phyloP scores from a whole-genome alignment of 169 alveolate genomes.

The Cryptosporidium ryanae region DNA sequence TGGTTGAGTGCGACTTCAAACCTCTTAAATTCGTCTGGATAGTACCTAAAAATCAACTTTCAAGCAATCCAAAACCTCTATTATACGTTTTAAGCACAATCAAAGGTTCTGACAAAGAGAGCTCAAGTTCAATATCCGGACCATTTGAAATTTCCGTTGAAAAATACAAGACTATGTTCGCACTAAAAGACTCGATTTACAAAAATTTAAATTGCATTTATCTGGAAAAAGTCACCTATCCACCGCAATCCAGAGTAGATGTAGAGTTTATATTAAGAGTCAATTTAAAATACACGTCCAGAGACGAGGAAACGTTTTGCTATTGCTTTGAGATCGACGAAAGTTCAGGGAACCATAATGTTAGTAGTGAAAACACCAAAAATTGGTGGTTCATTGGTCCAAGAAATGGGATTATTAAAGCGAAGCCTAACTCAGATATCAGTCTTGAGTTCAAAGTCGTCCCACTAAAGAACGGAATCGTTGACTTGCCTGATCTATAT shows the following conservation, averaged over 20 bases:
- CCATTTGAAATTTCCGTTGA: conserved; percentile 44
- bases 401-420: conserved; percentile 24
- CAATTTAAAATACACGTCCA: conserved; percentile 5
- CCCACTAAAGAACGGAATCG: conserved; percentile 34
- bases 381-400: conserved; percentile 73
- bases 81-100: neutral
- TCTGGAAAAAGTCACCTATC: conserved; percentile 16
- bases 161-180: neutral
- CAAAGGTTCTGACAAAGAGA: neutral
- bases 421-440: conserved; percentile 41
- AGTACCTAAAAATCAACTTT: conserved; percentile 11
- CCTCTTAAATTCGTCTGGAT: conserved; percentile 58
- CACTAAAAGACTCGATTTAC: neutral
- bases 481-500: conserved; percentile 35
- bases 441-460: conserved; percentile 39
- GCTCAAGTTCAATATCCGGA: conserved; percentile 28
- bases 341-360: conserved; percentile 10
- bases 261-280: conserved; percentile 2
- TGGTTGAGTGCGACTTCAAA: neutral
- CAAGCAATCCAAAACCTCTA: neutral
- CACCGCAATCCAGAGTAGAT: conserved; percentile 28
- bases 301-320: conserved; percentile 25
- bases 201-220: conserved; percentile 14
- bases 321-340: neutral
- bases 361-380: neutral